Base-by-base conservation (phyloP, 2,329 filamentous ascomycete genomes). In the Calonectria naviculata region DNA sequence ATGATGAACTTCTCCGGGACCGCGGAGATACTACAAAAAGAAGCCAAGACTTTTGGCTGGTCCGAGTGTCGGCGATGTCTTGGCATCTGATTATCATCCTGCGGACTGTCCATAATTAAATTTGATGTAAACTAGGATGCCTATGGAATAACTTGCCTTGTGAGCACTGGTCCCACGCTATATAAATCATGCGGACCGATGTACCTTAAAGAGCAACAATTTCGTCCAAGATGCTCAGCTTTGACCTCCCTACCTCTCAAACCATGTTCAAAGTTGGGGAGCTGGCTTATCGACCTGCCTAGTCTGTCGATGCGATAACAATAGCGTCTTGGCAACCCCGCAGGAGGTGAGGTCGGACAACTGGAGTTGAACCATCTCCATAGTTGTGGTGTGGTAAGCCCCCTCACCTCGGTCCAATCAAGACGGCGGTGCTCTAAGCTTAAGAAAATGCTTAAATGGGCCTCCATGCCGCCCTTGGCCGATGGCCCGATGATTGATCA, bases 261-360 rank as follows among this genome's bases (percentile, higher is more conserved):
- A 38, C 12, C 17, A 24, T 15, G 10, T 15, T 24, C 21, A 38
- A 38, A 4, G 8, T 15, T 24, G 52, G 34, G 26, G 21, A 12
- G 5, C 15, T 61, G 42, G 42, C 42, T 36, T 42, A 54, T 63
- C 65, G 24, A 62, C 44, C 44, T 62, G 34, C 46, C 46, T 42
- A 24, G 38, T 58, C 46, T 26, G 66, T 49, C 24, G 19, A 31
- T 4, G 49, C 21, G 46, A 29, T n/a, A 46, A 29, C n/a, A 38
- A 31, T 68, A 68, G 66, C 56, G 60, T 38, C 66, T 68, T 68
- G 66, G 66, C 60, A 28, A 21, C 56, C 44, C 66, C 49, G 41
- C 66, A 58, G 34, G 17, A 41, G 13, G 26, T 31, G 58, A 49
- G 29, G 21, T 58, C 60, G 60, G 66, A 64, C 47, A 41, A 19